Evolutionary conservation across 441 rosid genomes (phyloP).

Genomic region (Erodium moschatum): DNA sequence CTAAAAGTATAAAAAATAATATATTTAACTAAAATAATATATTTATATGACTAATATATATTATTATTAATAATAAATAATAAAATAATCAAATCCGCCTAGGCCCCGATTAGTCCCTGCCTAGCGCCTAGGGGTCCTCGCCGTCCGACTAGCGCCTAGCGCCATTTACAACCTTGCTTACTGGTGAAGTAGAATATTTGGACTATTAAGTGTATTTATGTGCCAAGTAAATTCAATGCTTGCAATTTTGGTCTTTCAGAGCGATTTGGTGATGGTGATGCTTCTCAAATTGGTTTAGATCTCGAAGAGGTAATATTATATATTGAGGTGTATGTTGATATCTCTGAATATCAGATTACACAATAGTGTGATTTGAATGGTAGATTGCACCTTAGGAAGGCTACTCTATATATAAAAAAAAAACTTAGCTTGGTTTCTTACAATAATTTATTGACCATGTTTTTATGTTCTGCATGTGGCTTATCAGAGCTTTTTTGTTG

Average conservation of each 20-base stretch:
- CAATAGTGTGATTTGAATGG: neutral
- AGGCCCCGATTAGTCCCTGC: too few species aligned
- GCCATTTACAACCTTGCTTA: too few species aligned
- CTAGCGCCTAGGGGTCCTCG: too few species aligned
- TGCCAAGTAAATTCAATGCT: conserved; percentile 16
- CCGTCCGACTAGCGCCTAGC: too few species aligned
- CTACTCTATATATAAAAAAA: neutral
- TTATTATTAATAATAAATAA: too few species aligned
- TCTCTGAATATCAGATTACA: neutral
- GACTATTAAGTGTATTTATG: conserved; percentile 11
- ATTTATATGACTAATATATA: too few species aligned
- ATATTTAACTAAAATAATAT: too few species aligned
- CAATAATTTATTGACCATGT: neutral
- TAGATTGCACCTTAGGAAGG: neutral
- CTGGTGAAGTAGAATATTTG: conserved; percentile 18
- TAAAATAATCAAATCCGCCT: too few species aligned
- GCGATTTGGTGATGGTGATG: conserved; percentile 94
- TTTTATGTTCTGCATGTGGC: neutral
- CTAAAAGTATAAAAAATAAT: too few species aligned
- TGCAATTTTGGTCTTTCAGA: conserved; percentile 44
- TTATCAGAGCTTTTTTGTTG: conserved; percentile 18
- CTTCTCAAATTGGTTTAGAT: conserved; percentile 83
- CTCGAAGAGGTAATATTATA: conserved; percentile 74
- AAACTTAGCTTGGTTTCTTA: neutral
- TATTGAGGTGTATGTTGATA: neutral